Base-by-base conservation (phyloP, 176 grass and related monocot genomes). In the Carex scoparia region DNA sequence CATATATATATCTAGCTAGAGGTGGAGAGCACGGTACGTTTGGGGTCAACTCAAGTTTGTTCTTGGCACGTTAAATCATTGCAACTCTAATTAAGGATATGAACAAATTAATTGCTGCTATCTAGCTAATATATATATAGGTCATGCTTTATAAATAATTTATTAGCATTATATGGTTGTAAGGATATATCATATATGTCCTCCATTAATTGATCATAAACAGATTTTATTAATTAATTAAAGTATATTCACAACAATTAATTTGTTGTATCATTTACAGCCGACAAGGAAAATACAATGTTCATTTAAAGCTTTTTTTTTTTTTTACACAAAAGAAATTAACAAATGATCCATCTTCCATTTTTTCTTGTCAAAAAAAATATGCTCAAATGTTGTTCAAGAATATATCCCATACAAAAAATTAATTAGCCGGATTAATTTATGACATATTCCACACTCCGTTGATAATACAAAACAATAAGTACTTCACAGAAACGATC, bases 1-100 rank as follows among this genome's bases (percentile, higher is more conserved):
- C 23, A 23, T 23, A 23, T 23, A 23, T 23, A 23, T 23, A 23
- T 23, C 23, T 23, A 23, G 23, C 23, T 18, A 79, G 10, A 78
- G 57, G 80, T 87, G 86, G 67, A 44, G 53, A 4, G 67, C 86
- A 87, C 67, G 44, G 80, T 23, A 23, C 23, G 23, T 9, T 87
- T 15, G 4, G 6, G 44, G 14, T 85, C 15, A 80, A 79, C 14
- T 33, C 63, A 69, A 69, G 28, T 32, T 65, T 32, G 81, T 69
- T 53, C 62, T 54, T 65, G 81, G 63, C 81, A 83, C 81, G 81
- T 56, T 79, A 58, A 57, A 79, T 13, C 5, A 79, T 18, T 58
- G 28, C 23, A 79, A 79, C 10, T 55, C 23, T 76, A 23, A 23
- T 23, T 23, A 40, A 40, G 38, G 38, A 40, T 40, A 76, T 53